Evolutionary conservation across 2,329 filamentous ascomycete genomes (phyloP).

Genomic region (Calonectria hongkongensis): DNA sequence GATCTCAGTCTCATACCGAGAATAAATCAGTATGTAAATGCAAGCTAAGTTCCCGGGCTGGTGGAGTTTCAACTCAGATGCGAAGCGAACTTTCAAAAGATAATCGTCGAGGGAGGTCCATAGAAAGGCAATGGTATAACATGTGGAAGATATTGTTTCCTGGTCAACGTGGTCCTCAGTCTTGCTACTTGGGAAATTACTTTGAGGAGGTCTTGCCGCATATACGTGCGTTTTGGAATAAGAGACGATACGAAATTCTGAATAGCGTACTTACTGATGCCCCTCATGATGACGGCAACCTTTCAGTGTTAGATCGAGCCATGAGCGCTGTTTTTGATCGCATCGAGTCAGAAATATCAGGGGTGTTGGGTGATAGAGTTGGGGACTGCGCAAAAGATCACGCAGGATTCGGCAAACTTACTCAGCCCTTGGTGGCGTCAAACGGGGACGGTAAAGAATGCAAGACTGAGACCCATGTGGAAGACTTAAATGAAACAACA

Average conservation of each 20-base stretch:
- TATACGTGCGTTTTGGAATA: background rate
- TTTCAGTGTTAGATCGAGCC: background rate
- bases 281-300: background rate
- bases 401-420: too few relatives aligned
- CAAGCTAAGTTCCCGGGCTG: background rate
- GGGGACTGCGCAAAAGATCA: too few relatives aligned
- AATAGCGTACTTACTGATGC: background rate
- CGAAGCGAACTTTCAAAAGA: background rate
- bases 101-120: background rate
- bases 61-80: background rate
- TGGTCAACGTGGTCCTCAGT: background rate
- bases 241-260: slow-evolving; percentile 8
- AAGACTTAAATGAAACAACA: too few relatives aligned
- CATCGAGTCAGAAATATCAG: background rate
- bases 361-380: too few relatives aligned
- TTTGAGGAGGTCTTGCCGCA: background rate
- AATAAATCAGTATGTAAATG: background rate
- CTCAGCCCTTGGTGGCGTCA: background rate
- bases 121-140: slow-evolving; percentile 7
- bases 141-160: slow-evolving; percentile 17
- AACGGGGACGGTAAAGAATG: background rate
- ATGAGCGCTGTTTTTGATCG: slow-evolving; percentile 1
- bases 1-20: background rate
- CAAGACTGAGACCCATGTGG: fast-evolving
- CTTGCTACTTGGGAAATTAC: slow-evolving; percentile 17